Evolutionary conservation across 495 filamentous ascomycete species (phyloP), one percentile per base, ranked within the genome.

Genomic region (Geoglossum glabrum): DNA sequence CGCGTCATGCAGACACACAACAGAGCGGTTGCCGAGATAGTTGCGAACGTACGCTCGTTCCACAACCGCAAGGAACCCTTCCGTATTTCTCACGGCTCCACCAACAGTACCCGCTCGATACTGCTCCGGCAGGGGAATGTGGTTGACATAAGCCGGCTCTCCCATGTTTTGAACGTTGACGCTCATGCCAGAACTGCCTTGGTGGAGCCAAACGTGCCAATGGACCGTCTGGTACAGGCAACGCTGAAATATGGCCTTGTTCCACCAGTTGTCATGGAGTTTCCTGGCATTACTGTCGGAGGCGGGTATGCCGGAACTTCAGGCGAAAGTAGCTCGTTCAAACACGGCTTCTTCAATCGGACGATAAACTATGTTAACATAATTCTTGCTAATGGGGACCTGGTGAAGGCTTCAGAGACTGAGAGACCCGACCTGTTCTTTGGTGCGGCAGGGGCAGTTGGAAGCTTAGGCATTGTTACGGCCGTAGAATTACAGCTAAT

Each of bases 81-180:
- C 69, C 79, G 85, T 56, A 87, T 90, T 68, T 79, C 72, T 68
- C 85, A 89, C 73, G 85, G 86, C 59, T 80, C 80, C 0, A 88
- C 85, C 31, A 89, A 88, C 68, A 82, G 74, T 66, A 89, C 84
- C 19, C 80, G 83, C 0, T 74, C 71, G 5, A 65, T 69, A 2
- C 58, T 63, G 15, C 64, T 69, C 45, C 65, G 67, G 43, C 65
- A 64, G 7, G 68, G 72, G 52, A 72, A 75, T 51, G 73, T 73
- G 9, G 69, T 84, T 47, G 77, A 86, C 64, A 83, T 73, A 46
- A 73, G 64, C 50, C n/a, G 52, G 10, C 64, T 86, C 19, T 70
- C 69, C 54, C 66, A 73, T 61, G 72, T 86, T 23, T 68, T 86
- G 1, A 43, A 67, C 4, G 67, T 85, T 59, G 70, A 85, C 67